phyloP scores from a whole-genome alignment of 192 early-diverging fungal species.

The Rhizophagus prolifer region DNA sequence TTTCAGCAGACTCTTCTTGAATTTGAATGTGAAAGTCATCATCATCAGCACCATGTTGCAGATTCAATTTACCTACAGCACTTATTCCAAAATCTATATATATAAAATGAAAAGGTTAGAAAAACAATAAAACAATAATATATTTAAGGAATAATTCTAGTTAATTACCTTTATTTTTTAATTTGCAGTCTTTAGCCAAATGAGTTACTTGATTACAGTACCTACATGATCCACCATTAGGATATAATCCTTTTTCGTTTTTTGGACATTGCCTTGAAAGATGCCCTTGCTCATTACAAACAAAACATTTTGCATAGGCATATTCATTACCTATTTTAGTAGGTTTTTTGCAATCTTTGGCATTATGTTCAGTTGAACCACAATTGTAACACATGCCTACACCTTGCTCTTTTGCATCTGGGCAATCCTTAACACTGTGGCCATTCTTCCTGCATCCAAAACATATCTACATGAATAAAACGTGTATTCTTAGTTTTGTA shows the following conservation, averaged over 20 bases:
- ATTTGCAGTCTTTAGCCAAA: constrained; percentile 77
- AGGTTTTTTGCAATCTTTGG: constrained; percentile 71
- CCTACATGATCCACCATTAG: constrained; percentile 86
- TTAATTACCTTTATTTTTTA: constrained; percentile 50
- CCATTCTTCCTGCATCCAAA: constrained; percentile 84
- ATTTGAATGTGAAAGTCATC: constrained; percentile 85
- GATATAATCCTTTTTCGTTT: constrained; percentile 88
- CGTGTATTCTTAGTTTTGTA: neutral
- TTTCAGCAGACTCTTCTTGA: constrained; percentile 34
- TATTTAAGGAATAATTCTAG: neutral
- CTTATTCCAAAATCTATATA: constrained; percentile 47
- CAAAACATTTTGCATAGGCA: constrained; percentile 84
- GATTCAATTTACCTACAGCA: constrained; percentile 73
- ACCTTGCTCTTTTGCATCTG: constrained; percentile 48
- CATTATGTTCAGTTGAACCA: constrained; percentile 80
- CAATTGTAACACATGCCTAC: constrained; percentile 86
- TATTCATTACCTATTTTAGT: constrained; percentile 52
- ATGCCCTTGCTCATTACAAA: constrained; percentile 85
- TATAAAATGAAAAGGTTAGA: constrained; percentile 14
- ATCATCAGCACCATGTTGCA: constrained; percentile 90
- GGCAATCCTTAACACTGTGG: constrained; percentile 84
- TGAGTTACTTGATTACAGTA: constrained; percentile 89
- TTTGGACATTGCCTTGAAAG: constrained; percentile 78
- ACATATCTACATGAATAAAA: constrained; percentile 55
- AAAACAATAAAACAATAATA: neutral